Conservation (phyloP, 148 eudicot species). For the Vaccinium darrowii region DNA sequence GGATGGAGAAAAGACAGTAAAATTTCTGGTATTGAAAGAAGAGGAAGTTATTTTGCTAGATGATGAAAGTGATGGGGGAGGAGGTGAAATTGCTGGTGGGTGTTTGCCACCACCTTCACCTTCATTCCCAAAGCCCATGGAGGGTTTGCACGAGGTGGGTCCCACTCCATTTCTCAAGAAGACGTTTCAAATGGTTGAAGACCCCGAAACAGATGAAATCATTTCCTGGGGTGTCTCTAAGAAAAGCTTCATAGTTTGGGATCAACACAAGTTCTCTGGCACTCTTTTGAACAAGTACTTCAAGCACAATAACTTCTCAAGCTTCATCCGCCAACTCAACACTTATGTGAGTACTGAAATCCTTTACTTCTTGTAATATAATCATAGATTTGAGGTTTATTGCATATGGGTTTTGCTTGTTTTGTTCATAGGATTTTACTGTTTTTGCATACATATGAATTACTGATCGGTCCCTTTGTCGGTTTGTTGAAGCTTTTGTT, state of each 20-base stretch:
- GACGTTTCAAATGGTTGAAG: constrained; percentile 70
- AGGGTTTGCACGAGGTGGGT: constrained; percentile 42
- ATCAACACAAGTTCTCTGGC: constrained; percentile 45
- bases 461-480: background rate
- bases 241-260: constrained; percentile 61
- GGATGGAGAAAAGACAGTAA: background rate
- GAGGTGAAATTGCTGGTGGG: constrained; percentile 10
- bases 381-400: background rate
- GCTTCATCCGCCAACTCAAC: constrained; percentile 80
- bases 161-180: constrained; percentile 71
- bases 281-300: constrained; percentile 57
- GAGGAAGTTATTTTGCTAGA: constrained; percentile 24
- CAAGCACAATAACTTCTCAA: constrained; percentile 76
- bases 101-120: background rate
- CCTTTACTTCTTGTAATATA: background rate
- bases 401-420: background rate
- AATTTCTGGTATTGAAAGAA: constrained; percentile 20
- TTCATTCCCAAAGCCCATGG: constrained; percentile 39
- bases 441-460: background rate
- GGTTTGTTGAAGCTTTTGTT: background rate
- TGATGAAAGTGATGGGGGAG: background rate
- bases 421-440: background rate
- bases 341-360: constrained; percentile 47
- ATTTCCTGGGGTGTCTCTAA: constrained; percentile 52
- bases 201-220: constrained; percentile 48